These are phyloP conservation scores for Pseudisothecium myosuroides DNA, from an alignment of 225 moss, liverwort and hornwort species.

Conservation along the genomic window DNA sequence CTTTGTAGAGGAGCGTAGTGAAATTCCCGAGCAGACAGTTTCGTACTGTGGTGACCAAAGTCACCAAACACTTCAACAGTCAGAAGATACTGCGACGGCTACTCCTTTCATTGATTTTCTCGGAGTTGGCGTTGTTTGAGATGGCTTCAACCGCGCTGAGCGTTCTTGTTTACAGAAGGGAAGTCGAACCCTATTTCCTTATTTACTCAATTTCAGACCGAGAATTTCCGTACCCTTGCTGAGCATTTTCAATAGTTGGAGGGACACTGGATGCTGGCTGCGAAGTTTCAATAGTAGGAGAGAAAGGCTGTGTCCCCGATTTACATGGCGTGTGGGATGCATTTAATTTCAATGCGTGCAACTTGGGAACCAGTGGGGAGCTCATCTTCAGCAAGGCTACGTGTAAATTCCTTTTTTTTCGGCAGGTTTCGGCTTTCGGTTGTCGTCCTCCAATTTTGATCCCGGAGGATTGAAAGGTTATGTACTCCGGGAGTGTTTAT, in stretches of 20 bases:
- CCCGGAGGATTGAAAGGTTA: background rate
- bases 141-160: background rate
- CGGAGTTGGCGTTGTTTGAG: slow-evolving; percentile 50
- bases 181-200: background rate
- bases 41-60: background rate
- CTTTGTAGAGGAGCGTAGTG: background rate
- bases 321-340: background rate
- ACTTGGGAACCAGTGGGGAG: background rate
- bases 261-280: background rate
- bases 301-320: background rate
- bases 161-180: background rate
- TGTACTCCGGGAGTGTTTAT: background rate
- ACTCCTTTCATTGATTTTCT: slow-evolving; percentile 72
- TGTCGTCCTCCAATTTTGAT: background rate
- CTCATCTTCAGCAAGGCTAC: background rate
- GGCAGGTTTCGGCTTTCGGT: background rate
- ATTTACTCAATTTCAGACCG: background rate
- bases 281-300: background rate
- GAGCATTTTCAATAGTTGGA: background rate
- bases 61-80: background rate
- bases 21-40: background rate
- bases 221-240: background rate
- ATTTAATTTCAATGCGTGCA: background rate
- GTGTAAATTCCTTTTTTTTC: background rate
- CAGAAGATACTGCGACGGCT: background rate